Conservation (phyloP, 345 rosid species). For the Sisymbrium altissimum region DNA sequence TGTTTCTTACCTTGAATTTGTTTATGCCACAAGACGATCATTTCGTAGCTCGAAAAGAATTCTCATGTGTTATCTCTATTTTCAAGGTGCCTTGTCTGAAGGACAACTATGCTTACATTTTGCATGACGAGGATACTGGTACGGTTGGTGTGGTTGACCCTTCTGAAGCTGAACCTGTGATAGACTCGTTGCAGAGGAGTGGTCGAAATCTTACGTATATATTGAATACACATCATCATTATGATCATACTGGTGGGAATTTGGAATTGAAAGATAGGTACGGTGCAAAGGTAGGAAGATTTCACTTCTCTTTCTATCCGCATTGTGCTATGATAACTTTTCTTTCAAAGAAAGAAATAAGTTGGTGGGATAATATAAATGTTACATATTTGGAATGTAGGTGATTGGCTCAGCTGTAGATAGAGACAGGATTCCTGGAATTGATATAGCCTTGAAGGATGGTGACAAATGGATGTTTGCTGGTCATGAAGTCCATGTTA, state of each 20-base stretch:
- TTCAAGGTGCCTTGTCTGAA: slow-evolving; percentile 85
- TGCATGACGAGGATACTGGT: slow-evolving; percentile 89
- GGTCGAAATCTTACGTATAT: slow-evolving; percentile 81
- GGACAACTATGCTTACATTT: slow-evolving; percentile 91
- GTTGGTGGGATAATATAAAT: not conserved
- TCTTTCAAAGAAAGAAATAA: not conserved
- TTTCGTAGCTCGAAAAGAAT: not conserved
- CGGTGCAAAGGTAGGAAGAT: slow-evolving; percentile 85
- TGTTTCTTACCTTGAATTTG: too few relatives aligned
- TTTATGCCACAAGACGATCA: not conserved
- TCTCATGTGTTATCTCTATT: not conserved
- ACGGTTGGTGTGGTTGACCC: slow-evolving; percentile 99
- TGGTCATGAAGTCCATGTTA: slow-evolving; percentile 84
- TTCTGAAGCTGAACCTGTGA: slow-evolving; percentile 80
- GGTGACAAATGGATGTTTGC: slow-evolving; percentile 99
- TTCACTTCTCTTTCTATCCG: not conserved
- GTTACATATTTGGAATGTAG: slow-evolving; percentile 36
- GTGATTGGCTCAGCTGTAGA: slow-evolving; percentile 87
- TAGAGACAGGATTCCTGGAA: slow-evolving; percentile 85
- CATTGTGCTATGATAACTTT: not conserved
- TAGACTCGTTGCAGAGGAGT: slow-evolving; percentile 64
- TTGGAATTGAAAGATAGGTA: slow-evolving; percentile 88
- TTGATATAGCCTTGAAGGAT: slow-evolving; percentile 81
- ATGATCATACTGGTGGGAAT: slow-evolving; percentile 96
- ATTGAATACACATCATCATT: slow-evolving; percentile 92